Evolutionary conservation across 1,139 yeast species (phyloP).

Genomic region (Kodamaea fungicola): DNA sequence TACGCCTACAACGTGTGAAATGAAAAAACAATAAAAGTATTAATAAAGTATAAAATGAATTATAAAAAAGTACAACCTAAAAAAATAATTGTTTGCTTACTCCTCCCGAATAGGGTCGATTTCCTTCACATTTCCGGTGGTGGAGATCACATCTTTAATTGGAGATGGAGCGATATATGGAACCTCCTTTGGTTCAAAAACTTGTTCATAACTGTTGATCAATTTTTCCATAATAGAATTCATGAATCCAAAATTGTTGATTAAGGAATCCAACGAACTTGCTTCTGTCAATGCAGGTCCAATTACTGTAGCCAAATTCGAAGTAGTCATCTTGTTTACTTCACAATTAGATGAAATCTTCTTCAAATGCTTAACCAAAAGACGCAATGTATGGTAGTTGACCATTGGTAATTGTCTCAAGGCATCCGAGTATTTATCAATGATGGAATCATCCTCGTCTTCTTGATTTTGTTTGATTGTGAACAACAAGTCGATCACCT

Average conservation of each 20-base stretch:
- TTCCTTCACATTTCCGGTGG: slow-evolving; percentile 2
- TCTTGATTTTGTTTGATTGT: slow-evolving; percentile 27
- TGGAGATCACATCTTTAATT: slow-evolving; percentile 1
- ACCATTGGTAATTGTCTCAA: slow-evolving; percentile 55
- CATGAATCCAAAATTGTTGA: slow-evolving; percentile 54
- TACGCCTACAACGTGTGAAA: neutral
- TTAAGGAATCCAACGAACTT: slow-evolving; percentile 47
- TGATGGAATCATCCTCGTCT: slow-evolving; percentile 19
- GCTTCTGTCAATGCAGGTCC: slow-evolving; percentile 63
- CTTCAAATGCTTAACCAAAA: slow-evolving; percentile 67
- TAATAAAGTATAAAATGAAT: neutral
- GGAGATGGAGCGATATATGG: slow-evolving; percentile 1
- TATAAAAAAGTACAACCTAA: neutral
- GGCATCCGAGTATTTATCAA: slow-evolving; percentile 40
- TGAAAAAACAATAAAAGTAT: neutral
- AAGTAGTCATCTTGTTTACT: slow-evolving; percentile 74
- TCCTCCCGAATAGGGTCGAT: slow-evolving; percentile 5
- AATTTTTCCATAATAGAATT: slow-evolving; percentile 51
- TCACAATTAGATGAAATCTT: slow-evolving; percentile 56
- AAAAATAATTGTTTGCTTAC: neutral
- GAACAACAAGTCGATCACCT: slow-evolving; percentile 49
- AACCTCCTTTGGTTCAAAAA: slow-evolving; percentile 26
- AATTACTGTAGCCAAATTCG: slow-evolving; percentile 75
- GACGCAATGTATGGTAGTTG: slow-evolving; percentile 65
- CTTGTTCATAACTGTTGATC: slow-evolving; percentile 37